Base-by-base conservation (phyloP, 164 flowering plant species). In the Liriodendron chinense region DNA sequence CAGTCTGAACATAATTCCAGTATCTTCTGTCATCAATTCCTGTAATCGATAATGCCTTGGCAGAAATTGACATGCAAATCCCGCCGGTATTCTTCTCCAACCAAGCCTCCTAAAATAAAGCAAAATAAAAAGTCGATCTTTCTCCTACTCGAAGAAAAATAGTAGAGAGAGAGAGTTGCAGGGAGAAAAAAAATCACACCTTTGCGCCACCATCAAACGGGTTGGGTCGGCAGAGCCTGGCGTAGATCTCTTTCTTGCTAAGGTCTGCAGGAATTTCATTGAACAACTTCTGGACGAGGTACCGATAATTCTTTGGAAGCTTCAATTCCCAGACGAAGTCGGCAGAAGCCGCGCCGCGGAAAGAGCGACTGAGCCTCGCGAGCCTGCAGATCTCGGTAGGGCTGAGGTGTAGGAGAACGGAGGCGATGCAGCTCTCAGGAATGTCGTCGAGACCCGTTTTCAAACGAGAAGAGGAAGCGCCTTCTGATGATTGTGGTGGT, bases 1-100 rank as follows among this genome's bases (percentile, higher is more conserved):
- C 96, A 0, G 93, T 90, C 21, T 91, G 90, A 71, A 96, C 84
- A 18, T 85, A 86, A 66, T 79, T 89, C 99, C 99, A 96, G 69
- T 96, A 96, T 88, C 99, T 88, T 64, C 99, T 84, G 77, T 96
- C 99, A 82, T 93, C 98, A n/a, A 96, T 93, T 23, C 98, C 98
- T 0, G 97, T 96, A 57, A 96, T 90, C 0, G 87, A 70, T 75
- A 96, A 81, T 12, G 91, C 97, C 77, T 82, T 91, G 0, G 94
- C 79, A 26, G 97, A 85, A 28, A 96, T 86, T n/a, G 88, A 83
- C 84, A 93, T 73, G 77, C 96, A 93, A 47, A 89, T 81, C 61
- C 85, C 86, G 68, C 91, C 94, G 1, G 87, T 86, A 28, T 71
- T 79, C 85, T 88, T 93, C 70, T 93, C 97, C 79, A 96, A 77